A percentile compares a stretch with the other conserved stretches of the same genome.
These are phyloP conservation scores for Fusarium bactridioides DNA, from an alignment of 2,329 filamentous ascomycete species.

Conservation along the genomic window DNA sequence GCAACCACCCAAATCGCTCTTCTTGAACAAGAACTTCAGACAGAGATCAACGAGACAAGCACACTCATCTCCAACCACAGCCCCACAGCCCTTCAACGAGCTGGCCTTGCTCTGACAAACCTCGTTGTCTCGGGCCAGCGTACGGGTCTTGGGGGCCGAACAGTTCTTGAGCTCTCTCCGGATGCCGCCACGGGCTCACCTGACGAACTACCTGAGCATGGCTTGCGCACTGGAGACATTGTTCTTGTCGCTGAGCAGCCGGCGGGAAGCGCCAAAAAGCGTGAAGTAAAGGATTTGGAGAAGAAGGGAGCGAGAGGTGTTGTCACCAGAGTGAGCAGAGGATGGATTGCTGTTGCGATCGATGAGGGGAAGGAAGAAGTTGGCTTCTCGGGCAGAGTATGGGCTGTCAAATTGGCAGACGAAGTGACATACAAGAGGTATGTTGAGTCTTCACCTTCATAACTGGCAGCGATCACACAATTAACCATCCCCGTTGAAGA, in stretches of 20 bases:
- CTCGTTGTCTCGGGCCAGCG: conserved; percentile 77
- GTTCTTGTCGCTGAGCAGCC: conserved; percentile 80
- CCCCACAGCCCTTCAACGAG: conserved; percentile 74
- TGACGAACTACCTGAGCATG: conserved; percentile 74
- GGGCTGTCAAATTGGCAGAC: conserved; percentile 73
- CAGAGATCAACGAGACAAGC: conserved; percentile 75
- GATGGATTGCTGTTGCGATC: conserved; percentile 70
- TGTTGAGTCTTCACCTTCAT: not conserved
- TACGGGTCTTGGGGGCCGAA: conserved; percentile 91
- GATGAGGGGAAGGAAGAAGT: conserved; percentile 68
- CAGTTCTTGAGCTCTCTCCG: conserved; percentile 79
- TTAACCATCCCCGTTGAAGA: conserved; percentile 43
- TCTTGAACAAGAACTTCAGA: conserved; percentile 73
- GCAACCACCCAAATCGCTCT: conserved; percentile 75
- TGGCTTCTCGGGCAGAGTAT: conserved; percentile 59
- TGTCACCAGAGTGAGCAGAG: conserved; percentile 68
- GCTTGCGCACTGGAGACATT: conserved; percentile 79
- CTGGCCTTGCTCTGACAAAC: conserved; percentile 81
- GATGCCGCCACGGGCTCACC: conserved; percentile 72
- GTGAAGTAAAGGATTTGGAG: conserved; percentile 75
- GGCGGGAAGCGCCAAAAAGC: conserved; percentile 74
- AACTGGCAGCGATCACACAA: not conserved
- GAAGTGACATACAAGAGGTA: conserved; percentile 71
- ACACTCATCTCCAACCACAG: conserved; percentile 72
- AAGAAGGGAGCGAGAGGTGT: conserved; percentile 74